A percentile compares a stretch with the other conserved stretches of the same genome.
These are phyloP conservation scores for Croton setiger DNA, from an alignment of 441 rosid species.

Conservation along the genomic window DNA sequence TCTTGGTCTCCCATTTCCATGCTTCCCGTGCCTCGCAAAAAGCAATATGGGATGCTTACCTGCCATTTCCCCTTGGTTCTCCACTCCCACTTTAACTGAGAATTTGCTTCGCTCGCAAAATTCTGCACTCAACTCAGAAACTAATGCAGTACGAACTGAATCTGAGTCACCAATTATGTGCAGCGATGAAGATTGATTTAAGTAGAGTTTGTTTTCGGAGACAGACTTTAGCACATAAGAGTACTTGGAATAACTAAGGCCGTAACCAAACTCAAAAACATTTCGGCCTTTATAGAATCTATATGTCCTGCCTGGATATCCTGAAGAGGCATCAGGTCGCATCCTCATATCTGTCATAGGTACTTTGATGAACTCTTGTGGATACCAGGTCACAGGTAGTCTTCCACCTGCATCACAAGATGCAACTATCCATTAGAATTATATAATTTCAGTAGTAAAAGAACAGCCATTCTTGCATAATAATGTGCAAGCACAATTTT, in stretches of 20 bases:
- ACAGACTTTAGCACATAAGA: slow-evolving; percentile 39
- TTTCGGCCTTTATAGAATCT: slow-evolving; percentile 58
- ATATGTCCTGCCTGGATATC: slow-evolving; percentile 86
- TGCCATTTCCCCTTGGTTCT: slow-evolving; percentile 62
- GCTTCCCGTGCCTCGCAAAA: slow-evolving; percentile 46
- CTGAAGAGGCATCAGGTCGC: slow-evolving; percentile 50
- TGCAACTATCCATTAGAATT: not conserved
- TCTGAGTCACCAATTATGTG: slow-evolving; percentile 24
- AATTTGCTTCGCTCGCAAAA: slow-evolving; percentile 47
- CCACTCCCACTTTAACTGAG: slow-evolving; percentile 41
- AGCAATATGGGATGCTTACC: slow-evolving; percentile 80
- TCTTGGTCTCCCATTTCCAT: slow-evolving; percentile 51
- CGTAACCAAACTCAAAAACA: slow-evolving; percentile 68
- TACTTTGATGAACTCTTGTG: slow-evolving; percentile 60
- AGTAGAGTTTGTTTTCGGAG: slow-evolving; percentile 31
- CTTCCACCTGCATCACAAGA: slow-evolving; percentile 55
- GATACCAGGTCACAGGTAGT: slow-evolving; percentile 93
- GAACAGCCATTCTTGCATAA: not conserved
- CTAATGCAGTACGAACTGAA: slow-evolving; percentile 24
- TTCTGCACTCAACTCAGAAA: slow-evolving; percentile 45
- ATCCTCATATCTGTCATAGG: slow-evolving; percentile 89
- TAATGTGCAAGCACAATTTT: not conserved
- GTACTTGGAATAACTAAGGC: slow-evolving; percentile 71
- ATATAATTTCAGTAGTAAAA: not conserved
- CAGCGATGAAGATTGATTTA: slow-evolving; percentile 31